Conservation (phyloP, 331 rosid genomes). For the Acacia pycnantha region DNA sequence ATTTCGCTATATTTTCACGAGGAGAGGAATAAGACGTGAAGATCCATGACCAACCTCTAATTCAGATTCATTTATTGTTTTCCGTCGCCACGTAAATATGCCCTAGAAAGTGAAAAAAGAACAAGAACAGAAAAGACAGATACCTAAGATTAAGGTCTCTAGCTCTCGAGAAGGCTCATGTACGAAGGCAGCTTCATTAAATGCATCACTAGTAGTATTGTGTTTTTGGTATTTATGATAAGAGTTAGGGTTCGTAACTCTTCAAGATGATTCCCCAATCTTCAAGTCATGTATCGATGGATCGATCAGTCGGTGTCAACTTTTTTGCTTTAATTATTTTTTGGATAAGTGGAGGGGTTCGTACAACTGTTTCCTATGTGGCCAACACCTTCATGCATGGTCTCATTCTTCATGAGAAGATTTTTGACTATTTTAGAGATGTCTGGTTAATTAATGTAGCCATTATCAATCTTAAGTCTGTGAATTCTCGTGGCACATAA, state of each 20-base stretch:
- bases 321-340: background rate
- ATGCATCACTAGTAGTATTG: background rate
- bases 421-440: conserved; percentile 18
- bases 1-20: background rate
- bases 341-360: conserved; percentile 14
- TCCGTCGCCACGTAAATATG: background rate
- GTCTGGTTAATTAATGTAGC: too few relatives aligned
- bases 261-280: conserved; percentile 24
- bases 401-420: conserved; percentile 24
- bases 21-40: background rate
- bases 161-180: background rate
- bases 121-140: background rate
- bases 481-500: background rate
- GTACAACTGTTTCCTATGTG: conserved; percentile 18
- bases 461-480: background rate
- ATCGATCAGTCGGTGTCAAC: background rate
- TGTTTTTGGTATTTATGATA: background rate
- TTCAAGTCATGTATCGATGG: background rate
- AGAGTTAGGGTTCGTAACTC: conserved; percentile 9
- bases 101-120: background rate
- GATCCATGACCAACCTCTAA: background rate
- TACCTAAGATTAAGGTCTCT: conserved; percentile 25
- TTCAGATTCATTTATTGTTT: background rate
- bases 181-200: background rate
- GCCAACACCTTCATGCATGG: background rate